Evolutionary conservation across 192 early-diverging fungal species (phyloP).

Genomic region (Linnemannia hyalina): DNA sequence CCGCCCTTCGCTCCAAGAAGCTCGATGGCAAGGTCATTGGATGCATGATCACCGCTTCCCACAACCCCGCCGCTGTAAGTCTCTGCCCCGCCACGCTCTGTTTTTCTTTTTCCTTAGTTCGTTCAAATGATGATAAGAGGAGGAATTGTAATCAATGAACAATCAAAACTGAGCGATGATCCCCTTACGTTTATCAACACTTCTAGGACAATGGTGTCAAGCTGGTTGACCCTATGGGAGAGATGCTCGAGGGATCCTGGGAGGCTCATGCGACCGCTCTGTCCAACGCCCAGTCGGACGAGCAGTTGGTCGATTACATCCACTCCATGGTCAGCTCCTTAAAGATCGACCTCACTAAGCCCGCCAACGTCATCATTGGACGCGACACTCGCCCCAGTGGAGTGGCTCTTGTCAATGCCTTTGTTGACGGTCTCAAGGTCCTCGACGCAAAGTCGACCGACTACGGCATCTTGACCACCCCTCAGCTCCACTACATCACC

Average conservation of each 20-base stretch:
- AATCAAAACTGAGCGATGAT: not conserved
- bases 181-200: not conserved
- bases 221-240: slow-evolving; percentile 96
- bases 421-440: slow-evolving; percentile 86
- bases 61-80: slow-evolving; percentile 90
- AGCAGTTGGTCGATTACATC: slow-evolving; percentile 72
- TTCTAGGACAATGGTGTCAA: slow-evolving; percentile 97
- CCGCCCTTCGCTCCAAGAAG: slow-evolving; percentile 91
- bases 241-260: slow-evolving; percentile 98
- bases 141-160: not conserved
- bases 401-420: slow-evolving; percentile 78
- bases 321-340: slow-evolving; percentile 72
- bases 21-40: slow-evolving; percentile 89
- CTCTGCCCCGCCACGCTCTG: not conserved
- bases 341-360: slow-evolving; percentile 77
- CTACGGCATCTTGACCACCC: slow-evolving; percentile 93
- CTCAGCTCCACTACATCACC: slow-evolving; percentile 96
- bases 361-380: slow-evolving; percentile 85
- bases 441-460: slow-evolving; percentile 78
- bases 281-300: slow-evolving; percentile 85
- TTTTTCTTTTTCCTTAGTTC: not conserved
- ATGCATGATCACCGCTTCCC: slow-evolving; percentile 98
- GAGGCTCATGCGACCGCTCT: slow-evolving; percentile 91
- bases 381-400: slow-evolving; percentile 96
- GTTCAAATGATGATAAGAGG: slow-evolving; percentile 2